Base-by-base conservation (phyloP, 1,284 basidiomycete species). In the Rhizoctonia solani region DNA sequence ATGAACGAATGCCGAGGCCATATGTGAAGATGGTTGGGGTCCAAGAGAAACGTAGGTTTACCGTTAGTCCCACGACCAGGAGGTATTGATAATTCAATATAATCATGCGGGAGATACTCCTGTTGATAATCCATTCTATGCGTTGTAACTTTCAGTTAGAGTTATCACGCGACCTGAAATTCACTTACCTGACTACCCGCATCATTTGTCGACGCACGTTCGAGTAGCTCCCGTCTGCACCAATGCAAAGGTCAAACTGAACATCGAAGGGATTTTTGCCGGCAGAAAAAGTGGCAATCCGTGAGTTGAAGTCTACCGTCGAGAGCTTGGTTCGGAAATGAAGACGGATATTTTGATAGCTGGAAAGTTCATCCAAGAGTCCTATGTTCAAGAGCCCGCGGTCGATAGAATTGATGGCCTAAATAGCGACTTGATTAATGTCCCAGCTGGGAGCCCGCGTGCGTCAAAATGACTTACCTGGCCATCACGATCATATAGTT, bases 1-100 rank as follows among this genome's bases (percentile, higher is more conserved):
- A 99, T 99, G 82, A 98, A 98, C 56, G 93, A 91, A 78, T 95
- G 92, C 75, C 95, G 88, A 68, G 96, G 97, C 96, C 96, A 99
- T 75, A 99, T 98, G 81, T 99, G 97, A 71, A 99, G 87, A 79
- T 98, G 93, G 78, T 93, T 89, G 71, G 92, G 90, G 82, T 97
- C 93, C 77, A 99, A 87, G 56, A 87, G 81, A 80, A 92, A 99
- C 29, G 79, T 81, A 68, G 85, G 77, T 69, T 86, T 80, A 72
- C 85, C 90, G 72, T 83, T 72, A 74, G 75, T 78, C 73, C 85
- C 82, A 67, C 81, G 78, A 68, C 89, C 89, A 73, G 95, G 83
- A 71, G 94, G 93, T 85, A 99, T 95, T 80, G 89, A 93, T 63
- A 99, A 85, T 82, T 99, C 96, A 73, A 98, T 83, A 79, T 99